Conservation (phyloP, 306 rosid species). For the Cucumis hystrix region DNA sequence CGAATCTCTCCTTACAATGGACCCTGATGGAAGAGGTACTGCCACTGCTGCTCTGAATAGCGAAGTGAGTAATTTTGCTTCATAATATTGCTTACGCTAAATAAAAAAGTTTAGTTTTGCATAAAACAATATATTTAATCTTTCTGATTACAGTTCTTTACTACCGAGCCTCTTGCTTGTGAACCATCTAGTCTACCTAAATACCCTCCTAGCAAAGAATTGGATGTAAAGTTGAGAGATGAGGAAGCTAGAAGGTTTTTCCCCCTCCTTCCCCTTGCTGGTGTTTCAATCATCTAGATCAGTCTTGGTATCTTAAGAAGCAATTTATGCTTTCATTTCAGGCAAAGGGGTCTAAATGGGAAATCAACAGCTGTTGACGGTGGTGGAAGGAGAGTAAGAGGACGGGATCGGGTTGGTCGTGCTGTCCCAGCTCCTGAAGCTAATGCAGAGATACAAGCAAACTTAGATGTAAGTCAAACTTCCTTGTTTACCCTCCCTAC, state of each 20-base stretch:
- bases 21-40: constrained; percentile 57
- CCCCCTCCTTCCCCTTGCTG: constrained; percentile 8
- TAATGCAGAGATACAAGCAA: constrained; percentile 82
- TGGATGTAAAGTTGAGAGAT: constrained; percentile 84
- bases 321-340: constrained; percentile 20
- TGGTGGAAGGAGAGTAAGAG: constrained; percentile 47
- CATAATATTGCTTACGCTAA: background rate
- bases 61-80: constrained; percentile 45
- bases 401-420: constrained; percentile 63
- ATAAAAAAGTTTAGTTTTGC: background rate
- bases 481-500: background rate
- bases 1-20: constrained; percentile 74
- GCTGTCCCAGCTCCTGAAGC: constrained; percentile 96
- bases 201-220: constrained; percentile 95
- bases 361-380: constrained; percentile 61
- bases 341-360: constrained; percentile 66
- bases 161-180: constrained; percentile 73
- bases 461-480: constrained; percentile 61
- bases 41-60: constrained; percentile 57
- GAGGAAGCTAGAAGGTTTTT: constrained; percentile 90
- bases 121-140: background rate
- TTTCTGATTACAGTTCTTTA: constrained; percentile 54
- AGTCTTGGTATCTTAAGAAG: constrained; percentile 12
- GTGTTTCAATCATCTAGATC: constrained; percentile 11
- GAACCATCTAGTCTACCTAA: constrained; percentile 88